A percentile compares a stretch with the other conserved stretches of the same genome.
These are phyloP conservation scores for Geotrichum bryndzae DNA, from an alignment of 1,139 yeast genomes.

Conservation along the genomic window DNA sequence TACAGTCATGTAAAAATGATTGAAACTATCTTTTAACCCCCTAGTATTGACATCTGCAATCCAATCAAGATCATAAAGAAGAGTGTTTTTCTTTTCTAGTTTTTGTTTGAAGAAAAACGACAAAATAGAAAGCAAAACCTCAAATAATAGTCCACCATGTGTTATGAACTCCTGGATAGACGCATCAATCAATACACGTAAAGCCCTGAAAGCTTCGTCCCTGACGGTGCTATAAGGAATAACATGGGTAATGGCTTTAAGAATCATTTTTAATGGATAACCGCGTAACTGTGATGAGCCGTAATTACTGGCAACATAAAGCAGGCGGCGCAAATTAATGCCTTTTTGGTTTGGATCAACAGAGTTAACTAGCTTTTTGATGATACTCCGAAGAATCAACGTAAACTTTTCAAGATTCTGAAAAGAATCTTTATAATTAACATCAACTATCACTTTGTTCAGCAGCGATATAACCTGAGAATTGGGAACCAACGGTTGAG, in stretches of 20 bases:
- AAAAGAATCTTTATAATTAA: background rate
- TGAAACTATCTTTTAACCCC: background rate
- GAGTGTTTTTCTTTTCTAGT: background rate
- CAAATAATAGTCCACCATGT: constrained; percentile 1
- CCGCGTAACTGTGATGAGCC: background rate
- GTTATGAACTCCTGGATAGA: background rate
- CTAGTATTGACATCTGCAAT: background rate
- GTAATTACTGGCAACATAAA: constrained; percentile 10
- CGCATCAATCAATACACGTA: background rate
- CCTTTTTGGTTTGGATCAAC: constrained; percentile 16
- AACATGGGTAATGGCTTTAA: constrained; percentile 4
- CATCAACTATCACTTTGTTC: background rate
- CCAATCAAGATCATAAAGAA: constrained; percentile 5
- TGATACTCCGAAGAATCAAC: constrained; percentile 1
- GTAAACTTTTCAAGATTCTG: background rate
- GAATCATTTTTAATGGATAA: constrained; percentile 2
- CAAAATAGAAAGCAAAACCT: constrained; percentile 1
- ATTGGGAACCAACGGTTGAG: constrained; percentile 7
- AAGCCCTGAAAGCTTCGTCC: constrained; percentile 4
- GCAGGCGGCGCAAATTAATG: constrained; percentile 11
- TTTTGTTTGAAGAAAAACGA: constrained; percentile 3
- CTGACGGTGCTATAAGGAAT: background rate
- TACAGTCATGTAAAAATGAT: background rate
- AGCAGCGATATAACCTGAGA: background rate
- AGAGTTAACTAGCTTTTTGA: constrained; percentile 8